A percentile compares a stretch with the other conserved stretches of the same genome.
Conservation (phyloP, 2,329 filamentous ascomycete genomes). For the Hirsutella minnesotensis region DNA sequence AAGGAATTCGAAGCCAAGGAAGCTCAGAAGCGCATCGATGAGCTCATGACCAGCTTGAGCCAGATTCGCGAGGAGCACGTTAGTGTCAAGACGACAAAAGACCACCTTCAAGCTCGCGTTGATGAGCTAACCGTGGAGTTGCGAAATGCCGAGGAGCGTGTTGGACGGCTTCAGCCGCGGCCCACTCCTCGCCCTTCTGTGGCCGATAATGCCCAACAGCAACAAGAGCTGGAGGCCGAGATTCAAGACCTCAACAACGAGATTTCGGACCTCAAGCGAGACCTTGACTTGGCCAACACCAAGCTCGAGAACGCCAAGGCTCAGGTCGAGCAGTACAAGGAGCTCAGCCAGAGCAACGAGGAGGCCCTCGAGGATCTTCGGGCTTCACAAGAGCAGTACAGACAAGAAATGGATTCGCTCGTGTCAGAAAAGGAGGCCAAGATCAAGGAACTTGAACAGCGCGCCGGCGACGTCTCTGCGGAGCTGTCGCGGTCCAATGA, state of each 20-base stretch:
- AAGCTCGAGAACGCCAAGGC: slow-evolving; percentile 73
- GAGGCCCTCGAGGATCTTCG: slow-evolving; percentile 73
- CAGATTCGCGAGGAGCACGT: slow-evolving; percentile 79
- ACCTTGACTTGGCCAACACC: slow-evolving; percentile 67
- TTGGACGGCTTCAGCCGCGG: slow-evolving; percentile 69
- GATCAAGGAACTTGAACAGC: slow-evolving; percentile 71
- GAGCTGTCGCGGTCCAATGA: slow-evolving; percentile 74
- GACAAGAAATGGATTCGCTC: slow-evolving; percentile 69
- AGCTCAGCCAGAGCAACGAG: slow-evolving; percentile 76
- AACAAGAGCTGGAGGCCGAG: slow-evolving; percentile 43
- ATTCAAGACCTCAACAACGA: slow-evolving; percentile 76
- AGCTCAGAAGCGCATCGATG: slow-evolving; percentile 82
- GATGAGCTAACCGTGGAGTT: slow-evolving; percentile 84
- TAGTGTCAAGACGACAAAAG: slow-evolving; percentile 72
- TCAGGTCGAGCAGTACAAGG: slow-evolving; percentile 78
- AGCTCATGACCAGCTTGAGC: slow-evolving; percentile 69
- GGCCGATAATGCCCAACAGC: slow-evolving; percentile 30
- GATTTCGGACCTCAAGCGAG: slow-evolving; percentile 74
- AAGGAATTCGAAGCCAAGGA: slow-evolving; percentile 88
- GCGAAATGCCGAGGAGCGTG: slow-evolving; percentile 77
- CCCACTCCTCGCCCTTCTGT: slow-evolving; percentile 48
- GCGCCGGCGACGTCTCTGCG: slow-evolving; percentile 69
- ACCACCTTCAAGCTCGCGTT: slow-evolving; percentile 79
- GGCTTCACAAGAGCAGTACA: slow-evolving; percentile 73
- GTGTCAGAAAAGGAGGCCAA: slow-evolving; percentile 67